Conservation (phyloP, 345 rosid genomes). For the Barbarea vulgaris region DNA sequence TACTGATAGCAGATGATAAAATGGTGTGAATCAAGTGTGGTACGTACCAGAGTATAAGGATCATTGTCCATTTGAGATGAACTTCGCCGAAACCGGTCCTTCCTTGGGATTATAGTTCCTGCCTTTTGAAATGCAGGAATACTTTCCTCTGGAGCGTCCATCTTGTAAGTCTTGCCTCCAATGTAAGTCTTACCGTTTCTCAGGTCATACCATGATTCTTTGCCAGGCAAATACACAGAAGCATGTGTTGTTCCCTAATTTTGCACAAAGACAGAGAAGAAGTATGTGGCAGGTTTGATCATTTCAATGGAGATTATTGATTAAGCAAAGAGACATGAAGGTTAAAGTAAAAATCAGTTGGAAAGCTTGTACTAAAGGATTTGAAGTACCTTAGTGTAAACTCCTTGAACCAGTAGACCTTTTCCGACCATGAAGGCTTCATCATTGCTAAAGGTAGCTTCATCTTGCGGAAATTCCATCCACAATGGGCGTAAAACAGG, state of each 20-base stretch:
- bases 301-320: constrained; percentile 4
- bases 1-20: constrained; percentile 1
- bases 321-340: constrained; percentile 3
- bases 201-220: constrained; percentile 85
- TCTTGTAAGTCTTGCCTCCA: constrained; percentile 72
- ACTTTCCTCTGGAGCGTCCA: constrained; percentile 77
- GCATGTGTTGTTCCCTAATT: constrained; percentile 68
- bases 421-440: constrained; percentile 98
- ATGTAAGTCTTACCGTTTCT: constrained; percentile 65
- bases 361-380: neutral
- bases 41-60: constrained; percentile 91
- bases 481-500: constrained; percentile 91
- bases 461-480: constrained; percentile 99
- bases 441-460: constrained; percentile 77
- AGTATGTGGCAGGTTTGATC: neutral
- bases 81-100: constrained; percentile 87
- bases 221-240: constrained; percentile 88
- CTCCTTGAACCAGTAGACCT: constrained; percentile 91
- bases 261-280: neutral
- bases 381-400: constrained; percentile 71
- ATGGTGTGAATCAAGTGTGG: neutral
- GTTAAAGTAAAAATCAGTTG: constrained; percentile 1
- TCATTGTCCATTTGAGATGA: constrained; percentile 93
- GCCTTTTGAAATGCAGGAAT: constrained; percentile 97
- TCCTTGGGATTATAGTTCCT: constrained; percentile 91